A percentile compares a stretch with the other conserved stretches of the same genome.
Evolutionary conservation across 2,329 filamentous ascomycete genomes (phyloP).

Genomic region (Capronia americana): DNA sequence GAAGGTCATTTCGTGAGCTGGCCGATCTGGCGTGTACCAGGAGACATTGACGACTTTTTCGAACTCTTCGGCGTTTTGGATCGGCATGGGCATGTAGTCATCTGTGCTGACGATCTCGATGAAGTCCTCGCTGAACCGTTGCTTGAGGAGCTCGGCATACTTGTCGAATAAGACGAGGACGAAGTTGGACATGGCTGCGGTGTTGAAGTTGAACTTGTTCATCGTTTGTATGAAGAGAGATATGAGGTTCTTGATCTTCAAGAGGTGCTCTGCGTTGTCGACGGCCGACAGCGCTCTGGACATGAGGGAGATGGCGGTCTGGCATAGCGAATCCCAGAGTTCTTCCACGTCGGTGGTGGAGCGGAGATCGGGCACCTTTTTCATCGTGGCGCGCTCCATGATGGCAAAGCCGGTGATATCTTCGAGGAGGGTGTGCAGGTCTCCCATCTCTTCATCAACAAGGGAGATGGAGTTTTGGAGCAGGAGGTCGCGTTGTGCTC

Average conservation of each 20-base stretch:
- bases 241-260: slow-evolving; percentile 94
- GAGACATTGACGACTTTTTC: slow-evolving; percentile 95
- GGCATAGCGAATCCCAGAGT: slow-evolving; percentile 97
- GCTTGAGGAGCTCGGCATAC: slow-evolving; percentile 89
- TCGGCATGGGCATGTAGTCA: slow-evolving; percentile 99
- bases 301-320: slow-evolving; percentile 81
- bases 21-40: slow-evolving; percentile 89
- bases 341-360: slow-evolving; percentile 92
- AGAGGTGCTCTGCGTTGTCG: slow-evolving; percentile 83
- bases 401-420: slow-evolving; percentile 96
- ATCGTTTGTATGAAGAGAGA: slow-evolving; percentile 97
- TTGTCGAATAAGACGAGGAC: slow-evolving; percentile 90
- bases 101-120: slow-evolving; percentile 90
- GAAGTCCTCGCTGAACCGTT: slow-evolving; percentile 92
- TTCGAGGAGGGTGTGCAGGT: slow-evolving; percentile 88
- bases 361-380: slow-evolving; percentile 80
- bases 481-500: slow-evolving; percentile 89
- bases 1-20: slow-evolving; percentile 78
- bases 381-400: slow-evolving; percentile 92
- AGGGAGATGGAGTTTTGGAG: slow-evolving; percentile 73
- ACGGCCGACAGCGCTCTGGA: slow-evolving; percentile 78
- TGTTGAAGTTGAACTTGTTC: slow-evolving; percentile 94
- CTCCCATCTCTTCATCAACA: slow-evolving; percentile 79
- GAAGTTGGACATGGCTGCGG: slow-evolving; percentile 79
- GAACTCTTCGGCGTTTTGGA: slow-evolving; percentile 87